Evolutionary conservation across 2,329 filamentous ascomycete genomes (phyloP).

Genomic region (Epichloe hybrida): DNA sequence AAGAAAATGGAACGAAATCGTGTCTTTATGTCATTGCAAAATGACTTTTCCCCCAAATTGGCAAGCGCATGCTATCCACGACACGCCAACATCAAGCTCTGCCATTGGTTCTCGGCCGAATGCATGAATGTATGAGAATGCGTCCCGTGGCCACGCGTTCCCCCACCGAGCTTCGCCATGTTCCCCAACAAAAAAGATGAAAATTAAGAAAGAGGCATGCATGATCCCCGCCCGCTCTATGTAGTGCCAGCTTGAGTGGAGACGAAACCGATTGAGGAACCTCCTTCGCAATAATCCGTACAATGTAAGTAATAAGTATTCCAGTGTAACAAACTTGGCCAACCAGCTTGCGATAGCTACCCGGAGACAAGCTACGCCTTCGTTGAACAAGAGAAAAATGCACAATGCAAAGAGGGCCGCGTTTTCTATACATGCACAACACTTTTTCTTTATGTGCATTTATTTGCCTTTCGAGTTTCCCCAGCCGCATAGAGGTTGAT

Average conservation of each 20-base stretch:
- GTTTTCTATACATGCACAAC: too few relatives aligned
- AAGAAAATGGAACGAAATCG: too few relatives aligned
- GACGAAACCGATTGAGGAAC: not conserved
- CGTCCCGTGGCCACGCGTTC: not conserved
- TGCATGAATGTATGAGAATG: not conserved
- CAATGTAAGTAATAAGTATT: not conserved
- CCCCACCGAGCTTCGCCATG: not conserved
- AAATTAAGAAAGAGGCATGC: not conserved
- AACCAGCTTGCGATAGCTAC: too few relatives aligned
- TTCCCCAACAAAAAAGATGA: constrained; percentile 4
- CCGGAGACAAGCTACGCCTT: too few relatives aligned
- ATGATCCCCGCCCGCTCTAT: not conserved
- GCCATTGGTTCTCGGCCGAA: not conserved
- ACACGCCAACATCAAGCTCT: not conserved
- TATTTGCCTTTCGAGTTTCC: too few relatives aligned
- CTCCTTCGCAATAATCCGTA: not conserved
- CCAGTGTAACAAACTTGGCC: not conserved
- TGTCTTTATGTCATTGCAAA: too few relatives aligned
- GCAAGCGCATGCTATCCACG: not conserved
- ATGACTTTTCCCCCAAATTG: too few relatives aligned
- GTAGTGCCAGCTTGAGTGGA: not conserved
- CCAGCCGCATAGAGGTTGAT: too few relatives aligned
- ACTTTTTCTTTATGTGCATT: too few relatives aligned
- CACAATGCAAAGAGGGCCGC: too few relatives aligned
- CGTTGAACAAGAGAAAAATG: too few relatives aligned